phyloP scores from a whole-genome alignment of 2,329 filamentous ascomycete genomes.

The Paracamarosporium sp. region DNA sequence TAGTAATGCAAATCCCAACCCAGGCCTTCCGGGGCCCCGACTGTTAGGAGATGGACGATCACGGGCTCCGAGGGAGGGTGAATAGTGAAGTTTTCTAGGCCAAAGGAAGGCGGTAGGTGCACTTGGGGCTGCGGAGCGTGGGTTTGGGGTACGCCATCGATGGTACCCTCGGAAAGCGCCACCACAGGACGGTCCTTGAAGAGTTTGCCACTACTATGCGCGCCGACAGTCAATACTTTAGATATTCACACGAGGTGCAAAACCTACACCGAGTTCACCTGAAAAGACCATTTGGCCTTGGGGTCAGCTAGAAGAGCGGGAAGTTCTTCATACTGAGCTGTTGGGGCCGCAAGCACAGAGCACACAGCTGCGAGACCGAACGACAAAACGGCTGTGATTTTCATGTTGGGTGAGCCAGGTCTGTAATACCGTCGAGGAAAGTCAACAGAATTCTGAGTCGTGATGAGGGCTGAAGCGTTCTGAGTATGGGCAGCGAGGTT shows the following conservation, averaged over 20 bases:
- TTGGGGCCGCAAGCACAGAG: background rate
- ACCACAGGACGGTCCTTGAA: background rate
- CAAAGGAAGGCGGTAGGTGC: background rate
- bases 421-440: background rate
- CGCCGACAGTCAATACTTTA: background rate
- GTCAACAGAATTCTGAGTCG: background rate
- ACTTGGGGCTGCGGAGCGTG: background rate
- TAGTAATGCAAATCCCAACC: too few relatives aligned
- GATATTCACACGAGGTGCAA: background rate
- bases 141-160: background rate
- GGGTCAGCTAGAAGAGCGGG: background rate
- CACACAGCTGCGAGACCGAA: background rate
- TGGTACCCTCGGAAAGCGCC: background rate
- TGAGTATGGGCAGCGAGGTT: background rate
- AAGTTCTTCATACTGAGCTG: background rate
- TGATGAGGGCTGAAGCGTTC: background rate
- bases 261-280: background rate
- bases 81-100: background rate
- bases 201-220: background rate
- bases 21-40: background rate
- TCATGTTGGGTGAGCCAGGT: background rate
- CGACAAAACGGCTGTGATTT: background rate
- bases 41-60: background rate
- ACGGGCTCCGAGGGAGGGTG: background rate
- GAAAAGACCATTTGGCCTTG: background rate